Conservation (phyloP, 2,329 filamentous ascomycete species). For the Alternaria gaisen region DNA sequence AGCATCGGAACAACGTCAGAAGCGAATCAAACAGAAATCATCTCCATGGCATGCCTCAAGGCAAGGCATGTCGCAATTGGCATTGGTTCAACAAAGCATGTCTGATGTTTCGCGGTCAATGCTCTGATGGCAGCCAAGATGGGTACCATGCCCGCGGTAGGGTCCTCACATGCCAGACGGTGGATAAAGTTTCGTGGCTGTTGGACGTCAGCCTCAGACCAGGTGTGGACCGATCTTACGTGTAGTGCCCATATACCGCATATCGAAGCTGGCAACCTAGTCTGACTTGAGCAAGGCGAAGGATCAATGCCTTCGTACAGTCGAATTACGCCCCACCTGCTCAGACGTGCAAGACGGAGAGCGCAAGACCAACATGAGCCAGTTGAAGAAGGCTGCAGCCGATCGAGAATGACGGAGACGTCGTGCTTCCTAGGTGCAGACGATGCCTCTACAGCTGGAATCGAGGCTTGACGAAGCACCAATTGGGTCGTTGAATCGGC, state of each 20-base stretch:
- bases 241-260: slow-evolving; percentile 36
- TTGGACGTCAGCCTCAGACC: slow-evolving; percentile 43
- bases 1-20: slow-evolving; percentile 12
- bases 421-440: slow-evolving; percentile 24
- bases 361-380: slow-evolving; percentile 13
- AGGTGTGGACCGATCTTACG: slow-evolving; percentile 43
- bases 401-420: slow-evolving; percentile 18
- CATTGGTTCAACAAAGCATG: neutral
- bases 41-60: slow-evolving; percentile 1
- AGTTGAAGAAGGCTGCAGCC: slow-evolving; percentile 15
- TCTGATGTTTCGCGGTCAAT: slow-evolving; percentile 6
- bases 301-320: slow-evolving; percentile 24
- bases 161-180: slow-evolving; percentile 6
- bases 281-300: slow-evolving; percentile 21
- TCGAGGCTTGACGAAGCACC: slow-evolving; percentile 28
- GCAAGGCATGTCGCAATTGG: neutral
- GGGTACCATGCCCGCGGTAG: slow-evolving; percentile 14
- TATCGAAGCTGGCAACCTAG: slow-evolving; percentile 33
- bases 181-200: slow-evolving; percentile 33
- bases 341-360: slow-evolving; percentile 30
- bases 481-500: slow-evolving; percentile 39
- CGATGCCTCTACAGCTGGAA: slow-evolving; percentile 25
- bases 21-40: slow-evolving; percentile 1
- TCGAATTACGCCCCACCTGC: slow-evolving; percentile 23
- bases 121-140: slow-evolving; percentile 6